Evolutionary conservation across 306 rosid genomes (phyloP).

Genomic region (Prunus dulcis): DNA sequence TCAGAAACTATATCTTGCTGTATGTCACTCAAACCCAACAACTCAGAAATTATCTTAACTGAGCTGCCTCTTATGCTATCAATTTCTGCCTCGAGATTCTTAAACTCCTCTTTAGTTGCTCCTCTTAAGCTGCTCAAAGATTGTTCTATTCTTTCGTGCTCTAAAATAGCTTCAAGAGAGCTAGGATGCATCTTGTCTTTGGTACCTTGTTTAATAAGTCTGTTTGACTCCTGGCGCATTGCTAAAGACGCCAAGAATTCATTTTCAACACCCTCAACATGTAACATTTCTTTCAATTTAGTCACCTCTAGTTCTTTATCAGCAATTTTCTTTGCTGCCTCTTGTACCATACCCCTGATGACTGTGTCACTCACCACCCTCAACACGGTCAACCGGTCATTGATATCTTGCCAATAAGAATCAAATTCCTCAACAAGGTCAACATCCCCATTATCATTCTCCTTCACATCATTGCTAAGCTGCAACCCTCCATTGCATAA

Average conservation of each 20-base stretch:
- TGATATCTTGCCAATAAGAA: conserved; percentile 51
- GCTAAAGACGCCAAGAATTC: neutral
- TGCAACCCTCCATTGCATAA: conserved; percentile 19
- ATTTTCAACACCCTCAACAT: conserved; percentile 24
- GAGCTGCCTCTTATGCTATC: conserved; percentile 47
- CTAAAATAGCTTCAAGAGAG: conserved; percentile 26
- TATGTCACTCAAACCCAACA: conserved; percentile 58
- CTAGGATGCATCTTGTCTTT: neutral
- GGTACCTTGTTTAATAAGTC: neutral
- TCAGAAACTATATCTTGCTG: conserved; percentile 51
- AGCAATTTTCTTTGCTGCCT: conserved; percentile 64
- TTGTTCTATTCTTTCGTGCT: conserved; percentile 29
- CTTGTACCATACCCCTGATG: conserved; percentile 72
- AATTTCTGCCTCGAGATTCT: conserved; percentile 58
- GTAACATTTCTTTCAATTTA: conserved; percentile 49
- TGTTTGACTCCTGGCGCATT: conserved; percentile 16
- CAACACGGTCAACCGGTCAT: conserved; percentile 55
- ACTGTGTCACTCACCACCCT: conserved; percentile 84
- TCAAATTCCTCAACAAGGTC: conserved; percentile 62
- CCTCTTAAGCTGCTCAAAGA: conserved; percentile 40
- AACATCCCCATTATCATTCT: conserved; percentile 38
- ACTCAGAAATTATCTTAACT: conserved; percentile 44
- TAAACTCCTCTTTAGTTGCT: conserved; percentile 40
- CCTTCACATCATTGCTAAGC: conserved; percentile 28
- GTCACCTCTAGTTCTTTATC: conserved; percentile 68